Evolutionary conservation across 2,329 filamentous ascomycete genomes (phyloP).

Genomic region (Sphaerulina vaccinii): DNA sequence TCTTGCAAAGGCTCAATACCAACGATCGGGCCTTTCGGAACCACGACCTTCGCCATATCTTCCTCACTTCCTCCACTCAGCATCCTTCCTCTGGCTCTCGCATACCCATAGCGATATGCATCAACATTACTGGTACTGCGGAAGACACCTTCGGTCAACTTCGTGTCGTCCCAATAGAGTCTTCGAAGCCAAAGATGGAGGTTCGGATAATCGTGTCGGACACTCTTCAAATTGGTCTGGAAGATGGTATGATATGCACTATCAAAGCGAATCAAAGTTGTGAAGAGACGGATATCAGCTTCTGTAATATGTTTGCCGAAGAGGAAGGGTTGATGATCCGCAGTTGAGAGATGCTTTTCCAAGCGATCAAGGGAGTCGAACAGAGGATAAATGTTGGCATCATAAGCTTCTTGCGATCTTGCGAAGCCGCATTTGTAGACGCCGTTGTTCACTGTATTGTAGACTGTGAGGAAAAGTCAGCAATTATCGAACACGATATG

Average conservation of each 20-base stretch:
- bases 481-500: too few relatives aligned
- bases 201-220: slow-evolving; percentile 59
- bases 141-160: slow-evolving; percentile 44
- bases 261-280: slow-evolving; percentile 72
- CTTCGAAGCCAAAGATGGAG: slow-evolving; percentile 49
- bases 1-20: slow-evolving; percentile 18
- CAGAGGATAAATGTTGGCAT: slow-evolving; percentile 67
- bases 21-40: slow-evolving; percentile 17
- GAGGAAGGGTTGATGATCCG: slow-evolving; percentile 60
- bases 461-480: slow-evolving; percentile 59
- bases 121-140: slow-evolving; percentile 47
- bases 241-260: slow-evolving; percentile 84
- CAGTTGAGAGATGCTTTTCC: slow-evolving; percentile 65
- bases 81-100: slow-evolving; percentile 17
- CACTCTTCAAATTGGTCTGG: slow-evolving; percentile 66
- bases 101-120: slow-evolving; percentile 22
- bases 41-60: slow-evolving; percentile 12
- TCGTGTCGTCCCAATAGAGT: slow-evolving; percentile 48
- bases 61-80: slow-evolving; percentile 13
- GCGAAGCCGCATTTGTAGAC: slow-evolving; percentile 66
- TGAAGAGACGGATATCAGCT: slow-evolving; percentile 49
- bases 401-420: slow-evolving; percentile 78
- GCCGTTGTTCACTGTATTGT: slow-evolving; percentile 52
- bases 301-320: slow-evolving; percentile 77
- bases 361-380: slow-evolving; percentile 76